Conservation (phyloP, 2,329 filamentous ascomycete species). For the Calonectria hongkongensis region DNA sequence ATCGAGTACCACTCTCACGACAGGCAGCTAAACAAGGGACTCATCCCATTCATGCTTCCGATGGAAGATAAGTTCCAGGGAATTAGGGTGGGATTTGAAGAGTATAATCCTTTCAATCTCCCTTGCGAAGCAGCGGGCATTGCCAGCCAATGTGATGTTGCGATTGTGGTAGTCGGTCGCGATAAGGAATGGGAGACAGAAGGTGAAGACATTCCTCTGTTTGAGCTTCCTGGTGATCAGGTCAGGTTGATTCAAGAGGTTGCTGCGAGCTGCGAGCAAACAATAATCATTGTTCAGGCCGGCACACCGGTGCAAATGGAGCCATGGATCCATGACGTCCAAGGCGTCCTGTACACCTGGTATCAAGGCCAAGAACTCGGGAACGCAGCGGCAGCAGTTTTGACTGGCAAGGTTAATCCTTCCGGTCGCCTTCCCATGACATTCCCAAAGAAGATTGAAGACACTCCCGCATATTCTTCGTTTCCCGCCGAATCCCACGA, state of each 20-base stretch:
- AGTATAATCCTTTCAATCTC: background rate
- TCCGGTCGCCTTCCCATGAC: slow-evolving; percentile 15
- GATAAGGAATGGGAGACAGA: slow-evolving; percentile 20
- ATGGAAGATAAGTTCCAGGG: slow-evolving; percentile 13
- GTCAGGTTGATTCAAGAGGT: background rate
- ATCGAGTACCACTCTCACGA: slow-evolving; percentile 14
- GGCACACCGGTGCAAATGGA: slow-evolving; percentile 1
- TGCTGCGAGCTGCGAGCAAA: background rate
- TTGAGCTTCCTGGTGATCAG: slow-evolving; percentile 11
- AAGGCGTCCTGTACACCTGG: slow-evolving; percentile 16
- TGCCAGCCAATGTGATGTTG: background rate
- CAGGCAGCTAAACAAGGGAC: background rate
- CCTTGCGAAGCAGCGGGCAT: background rate
- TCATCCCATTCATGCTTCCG: slow-evolving; percentile 6
- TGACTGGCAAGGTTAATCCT: background rate
- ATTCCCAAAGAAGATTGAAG: slow-evolving; percentile 14
- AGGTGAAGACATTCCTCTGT: background rate
- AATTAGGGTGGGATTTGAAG: background rate
- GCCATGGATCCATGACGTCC: slow-evolving; percentile 1
- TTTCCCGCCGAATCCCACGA: slow-evolving; percentile 13
- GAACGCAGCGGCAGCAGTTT: slow-evolving; percentile 23
- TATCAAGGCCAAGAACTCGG: slow-evolving; percentile 26
- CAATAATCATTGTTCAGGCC: background rate
- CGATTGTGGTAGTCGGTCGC: background rate
- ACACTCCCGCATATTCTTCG: slow-evolving; percentile 21